Evolutionary conservation across 768 basidiomycete genomes (phyloP).

Genomic region (Terana coerulea): DNA sequence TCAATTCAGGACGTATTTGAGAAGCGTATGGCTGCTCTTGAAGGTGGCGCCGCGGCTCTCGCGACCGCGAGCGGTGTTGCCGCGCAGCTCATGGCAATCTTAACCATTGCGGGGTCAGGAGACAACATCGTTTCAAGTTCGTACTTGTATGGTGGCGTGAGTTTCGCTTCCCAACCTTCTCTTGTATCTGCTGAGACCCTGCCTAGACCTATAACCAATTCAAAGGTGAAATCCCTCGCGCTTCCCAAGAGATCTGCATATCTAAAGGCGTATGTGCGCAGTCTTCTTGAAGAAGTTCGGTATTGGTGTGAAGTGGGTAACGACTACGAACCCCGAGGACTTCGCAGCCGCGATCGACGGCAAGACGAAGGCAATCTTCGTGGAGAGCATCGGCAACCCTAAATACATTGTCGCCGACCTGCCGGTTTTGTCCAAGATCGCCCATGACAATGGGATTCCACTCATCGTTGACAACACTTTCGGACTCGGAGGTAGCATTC

Average conservation of each 20-base stretch:
- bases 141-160: conserved; percentile 65
- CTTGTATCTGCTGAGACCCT: background rate
- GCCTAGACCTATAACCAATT: conserved; percentile 65
- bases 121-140: conserved; percentile 78
- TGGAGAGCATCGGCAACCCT: conserved; percentile 78
- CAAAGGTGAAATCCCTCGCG: conserved; percentile 44
- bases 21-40: conserved; percentile 71
- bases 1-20: conserved; percentile 77
- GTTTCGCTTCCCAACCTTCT: conserved; percentile 22
- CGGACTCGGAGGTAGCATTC: conserved; percentile 53
- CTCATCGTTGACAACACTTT: conserved; percentile 82
- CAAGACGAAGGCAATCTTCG: conserved; percentile 71
- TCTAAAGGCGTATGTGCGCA: conserved; percentile 18
- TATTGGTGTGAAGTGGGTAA: conserved; percentile 63
- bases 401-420: conserved; percentile 64
- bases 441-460: conserved; percentile 69
- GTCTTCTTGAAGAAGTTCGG: conserved; percentile 68
- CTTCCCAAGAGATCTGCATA: background rate
- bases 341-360: conserved; percentile 70
- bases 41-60: conserved; percentile 73
- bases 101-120: conserved; percentile 55
- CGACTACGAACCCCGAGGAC: conserved; percentile 47
- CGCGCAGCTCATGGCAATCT: conserved; percentile 72
- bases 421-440: conserved; percentile 66
- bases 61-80: conserved; percentile 73